phyloP scores from a whole-genome alignment of 1,284 basidiomycete species.

The Tetrapyrgos nigripes region DNA sequence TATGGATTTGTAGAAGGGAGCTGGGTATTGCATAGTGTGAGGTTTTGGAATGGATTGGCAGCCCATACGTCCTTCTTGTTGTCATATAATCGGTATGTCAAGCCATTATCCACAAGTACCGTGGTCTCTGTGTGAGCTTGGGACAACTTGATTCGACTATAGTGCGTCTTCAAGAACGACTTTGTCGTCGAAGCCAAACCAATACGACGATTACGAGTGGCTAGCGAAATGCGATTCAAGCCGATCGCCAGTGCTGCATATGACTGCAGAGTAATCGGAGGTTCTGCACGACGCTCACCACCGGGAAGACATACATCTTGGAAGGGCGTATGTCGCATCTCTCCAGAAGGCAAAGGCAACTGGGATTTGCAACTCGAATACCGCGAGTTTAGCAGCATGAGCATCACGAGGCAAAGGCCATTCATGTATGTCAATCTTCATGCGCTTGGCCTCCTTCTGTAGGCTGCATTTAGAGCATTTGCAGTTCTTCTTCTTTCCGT shows the following conservation, averaged over 20 bases:
- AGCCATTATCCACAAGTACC: not conserved
- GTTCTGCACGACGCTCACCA: slow-evolving; percentile 12
- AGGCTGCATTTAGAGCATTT: slow-evolving; percentile 39
- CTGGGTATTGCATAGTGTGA: slow-evolving; percentile 20
- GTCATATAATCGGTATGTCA: not conserved
- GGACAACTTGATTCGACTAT: slow-evolving; percentile 32
- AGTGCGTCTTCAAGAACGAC: slow-evolving; percentile 45
- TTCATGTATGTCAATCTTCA: slow-evolving; percentile 45
- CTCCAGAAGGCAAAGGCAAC: slow-evolving; percentile 50
- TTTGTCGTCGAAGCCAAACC: slow-evolving; percentile 47
- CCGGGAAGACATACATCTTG: slow-evolving; percentile 20
- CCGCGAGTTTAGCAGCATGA: slow-evolving; percentile 30
- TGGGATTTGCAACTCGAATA: slow-evolving; percentile 56
- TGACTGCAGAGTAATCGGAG: slow-evolving; percentile 1
- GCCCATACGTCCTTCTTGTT: not conserved
- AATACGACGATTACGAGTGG: slow-evolving; percentile 23
- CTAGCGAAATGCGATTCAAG: slow-evolving; percentile 22
- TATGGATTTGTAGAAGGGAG: slow-evolving; percentile 44
- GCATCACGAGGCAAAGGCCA: slow-evolving; percentile 51
- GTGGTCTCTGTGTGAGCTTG: not conserved
- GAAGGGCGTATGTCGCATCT: slow-evolving; percentile 38
- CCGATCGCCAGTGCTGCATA: slow-evolving; percentile 12
- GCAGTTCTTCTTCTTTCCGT: slow-evolving; percentile 9
- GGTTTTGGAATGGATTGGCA: not conserved
- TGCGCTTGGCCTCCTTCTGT: slow-evolving; percentile 22